These are phyloP conservation scores for Trichoderma semiorbis DNA, from an alignment of 2,329 filamentous ascomycete genomes.

Conservation along the genomic window DNA sequence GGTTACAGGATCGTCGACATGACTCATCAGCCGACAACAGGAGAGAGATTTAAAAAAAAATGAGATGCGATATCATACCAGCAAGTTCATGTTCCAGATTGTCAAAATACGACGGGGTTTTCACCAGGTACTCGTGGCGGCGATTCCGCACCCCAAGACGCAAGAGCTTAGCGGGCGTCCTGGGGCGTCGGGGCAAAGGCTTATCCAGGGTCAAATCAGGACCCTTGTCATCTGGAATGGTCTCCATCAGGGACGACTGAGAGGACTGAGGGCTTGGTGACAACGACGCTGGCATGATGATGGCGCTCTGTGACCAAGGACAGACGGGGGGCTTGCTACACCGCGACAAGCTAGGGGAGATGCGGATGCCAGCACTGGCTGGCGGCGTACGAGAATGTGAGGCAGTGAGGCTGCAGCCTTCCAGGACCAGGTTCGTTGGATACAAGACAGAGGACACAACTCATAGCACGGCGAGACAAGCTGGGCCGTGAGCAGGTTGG, in stretches of 20 bases:
- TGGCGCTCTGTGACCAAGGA: background rate
- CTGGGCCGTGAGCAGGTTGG: background rate
- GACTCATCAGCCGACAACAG: background rate
- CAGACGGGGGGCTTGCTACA: background rate
- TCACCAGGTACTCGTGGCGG: slow-evolving; percentile 70
- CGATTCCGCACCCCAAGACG: slow-evolving; percentile 68
- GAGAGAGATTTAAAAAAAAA: background rate
- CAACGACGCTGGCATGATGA: background rate
- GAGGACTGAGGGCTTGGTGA: background rate
- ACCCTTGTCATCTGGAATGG: background rate
- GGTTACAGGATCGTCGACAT: background rate
- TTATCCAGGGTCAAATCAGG: slow-evolving; percentile 25
- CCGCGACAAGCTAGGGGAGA: background rate
- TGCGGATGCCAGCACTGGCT: background rate
- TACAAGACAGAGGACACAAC: background rate
- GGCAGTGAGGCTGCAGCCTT: background rate
- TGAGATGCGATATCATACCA: slow-evolving; percentile 32
- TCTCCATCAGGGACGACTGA: background rate
- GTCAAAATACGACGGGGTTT: slow-evolving; percentile 68
- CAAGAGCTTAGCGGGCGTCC: slow-evolving; percentile 39
- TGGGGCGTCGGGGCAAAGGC: slow-evolving; percentile 44
- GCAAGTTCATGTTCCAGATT: slow-evolving; percentile 54
- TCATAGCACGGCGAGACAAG: background rate
- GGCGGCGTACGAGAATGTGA: background rate
- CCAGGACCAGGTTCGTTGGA: background rate